Percentiles rank a stretch among this genome's conserved stretches.
Evolutionary conservation across 2,329 filamentous ascomycete species (phyloP).

Genomic region (Microdochium trichocladiopsis): DNA sequence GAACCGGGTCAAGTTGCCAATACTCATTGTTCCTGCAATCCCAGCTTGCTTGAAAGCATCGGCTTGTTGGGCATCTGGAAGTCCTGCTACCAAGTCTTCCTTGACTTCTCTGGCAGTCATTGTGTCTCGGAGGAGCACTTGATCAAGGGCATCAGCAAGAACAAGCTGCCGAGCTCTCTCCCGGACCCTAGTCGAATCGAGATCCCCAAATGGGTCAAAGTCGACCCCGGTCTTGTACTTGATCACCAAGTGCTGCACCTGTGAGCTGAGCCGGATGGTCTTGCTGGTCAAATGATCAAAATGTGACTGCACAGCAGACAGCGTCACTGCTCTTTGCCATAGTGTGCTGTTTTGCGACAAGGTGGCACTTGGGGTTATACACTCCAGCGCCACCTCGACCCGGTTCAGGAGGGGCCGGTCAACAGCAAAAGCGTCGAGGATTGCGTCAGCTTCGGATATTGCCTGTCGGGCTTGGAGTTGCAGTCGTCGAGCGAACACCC

Average conservation of each 20-base stretch:
- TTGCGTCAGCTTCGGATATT: not conserved
- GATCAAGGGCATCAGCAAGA: slow-evolving; percentile 12
- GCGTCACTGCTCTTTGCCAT: not conserved
- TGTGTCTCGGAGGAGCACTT: slow-evolving; percentile 3
- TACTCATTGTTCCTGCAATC: not conserved
- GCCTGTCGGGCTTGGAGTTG: not conserved
- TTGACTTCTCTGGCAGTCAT: not conserved
- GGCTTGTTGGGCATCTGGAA: not conserved
- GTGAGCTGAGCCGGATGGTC: slow-evolving; percentile 7
- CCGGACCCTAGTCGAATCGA: not conserved
- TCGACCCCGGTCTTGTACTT: slow-evolving; percentile 13
- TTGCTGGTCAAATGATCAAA: slow-evolving; percentile 10
- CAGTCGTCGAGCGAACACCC: not conserved
- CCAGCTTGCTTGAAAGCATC: not conserved
- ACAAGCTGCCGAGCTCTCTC: slow-evolving; percentile 5
- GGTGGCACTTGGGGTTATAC: not conserved
- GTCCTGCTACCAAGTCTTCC: slow-evolving; percentile 27
- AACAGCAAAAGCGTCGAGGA: not conserved
- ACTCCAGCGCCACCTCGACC: not conserved
- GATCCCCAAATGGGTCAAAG: slow-evolving; percentile 7
- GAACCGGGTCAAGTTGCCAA: not conserved
- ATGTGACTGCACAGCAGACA: slow-evolving; percentile 8
- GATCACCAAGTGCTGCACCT: slow-evolving; percentile 11
- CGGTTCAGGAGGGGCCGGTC: not conserved
- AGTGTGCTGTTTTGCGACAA: not conserved